phyloP scores from a whole-genome alignment of 2,329 filamentous ascomycete genomes.

The Penicillium nordicum region DNA sequence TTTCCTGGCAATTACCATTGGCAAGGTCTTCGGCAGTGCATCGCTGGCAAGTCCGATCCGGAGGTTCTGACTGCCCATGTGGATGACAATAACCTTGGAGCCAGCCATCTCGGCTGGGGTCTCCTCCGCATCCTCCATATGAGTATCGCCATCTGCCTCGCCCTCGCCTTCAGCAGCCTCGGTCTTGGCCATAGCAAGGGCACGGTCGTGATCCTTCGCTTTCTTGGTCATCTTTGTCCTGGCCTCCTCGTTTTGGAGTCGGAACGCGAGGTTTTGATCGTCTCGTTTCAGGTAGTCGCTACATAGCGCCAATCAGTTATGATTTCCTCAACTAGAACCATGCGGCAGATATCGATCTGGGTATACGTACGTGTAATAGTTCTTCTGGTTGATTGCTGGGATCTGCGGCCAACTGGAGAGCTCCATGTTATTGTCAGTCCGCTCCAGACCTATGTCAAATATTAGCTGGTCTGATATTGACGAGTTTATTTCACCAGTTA shows the following conservation, averaged over 20 bases:
- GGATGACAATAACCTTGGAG: constrained; percentile 90
- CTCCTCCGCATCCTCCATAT: constrained; percentile 55
- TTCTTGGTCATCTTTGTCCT: constrained; percentile 79
- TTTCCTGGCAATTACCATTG: constrained; percentile 84
- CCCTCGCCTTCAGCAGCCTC: constrained; percentile 54
- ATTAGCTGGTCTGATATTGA: constrained; percentile 11
- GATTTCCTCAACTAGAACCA: not conserved
- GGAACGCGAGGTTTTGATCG: constrained; percentile 86
- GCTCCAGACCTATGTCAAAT: constrained; percentile 68
- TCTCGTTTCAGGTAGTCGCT: constrained; percentile 98
- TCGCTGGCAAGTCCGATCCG: constrained; percentile 95
- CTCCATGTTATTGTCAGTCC: constrained; percentile 98
- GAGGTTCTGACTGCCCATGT: constrained; percentile 91
- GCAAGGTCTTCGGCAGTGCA: constrained; percentile 87
- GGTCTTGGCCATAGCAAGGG: constrained; percentile 70
- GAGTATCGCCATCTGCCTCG: constrained; percentile 50
- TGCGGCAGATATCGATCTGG: not conserved
- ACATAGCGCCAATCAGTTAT: constrained; percentile 17
- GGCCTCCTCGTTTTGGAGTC: constrained; percentile 82
- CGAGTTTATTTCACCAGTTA: not conserved
- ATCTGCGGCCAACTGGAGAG: constrained; percentile 91
- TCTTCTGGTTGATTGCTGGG: constrained; percentile 96
- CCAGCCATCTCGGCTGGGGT: constrained; percentile 63
- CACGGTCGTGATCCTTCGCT: constrained; percentile 83
- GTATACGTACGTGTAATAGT: constrained; percentile 84